Conservation (phyloP, 257 asterid genomes). For the Fraxinus quadrangulata region DNA sequence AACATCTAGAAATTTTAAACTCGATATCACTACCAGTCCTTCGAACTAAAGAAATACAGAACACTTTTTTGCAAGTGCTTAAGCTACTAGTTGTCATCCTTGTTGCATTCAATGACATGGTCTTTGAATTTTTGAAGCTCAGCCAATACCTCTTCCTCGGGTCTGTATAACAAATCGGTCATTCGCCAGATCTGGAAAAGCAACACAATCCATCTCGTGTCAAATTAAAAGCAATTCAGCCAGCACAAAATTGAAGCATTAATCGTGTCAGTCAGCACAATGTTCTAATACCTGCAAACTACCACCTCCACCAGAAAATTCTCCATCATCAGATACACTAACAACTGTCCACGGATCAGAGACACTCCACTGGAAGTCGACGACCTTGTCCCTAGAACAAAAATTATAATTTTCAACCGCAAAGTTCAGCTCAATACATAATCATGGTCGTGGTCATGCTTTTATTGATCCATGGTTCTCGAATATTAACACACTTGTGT, state of each 20-base stretch:
- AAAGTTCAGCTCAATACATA: not conserved
- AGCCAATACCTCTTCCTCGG: conserved; percentile 70
- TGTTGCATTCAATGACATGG: conserved; percentile 77
- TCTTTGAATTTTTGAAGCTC: conserved; percentile 89
- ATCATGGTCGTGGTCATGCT: not conserved
- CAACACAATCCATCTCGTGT: conserved; percentile 2
- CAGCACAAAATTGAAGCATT: not conserved
- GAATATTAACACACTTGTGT: not conserved
- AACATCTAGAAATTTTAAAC: not conserved
- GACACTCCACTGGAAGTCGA: conserved; percentile 92
- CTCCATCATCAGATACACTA: conserved; percentile 42
- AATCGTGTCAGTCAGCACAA: not conserved
- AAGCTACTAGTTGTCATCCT: conserved; percentile 29
- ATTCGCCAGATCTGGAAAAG: conserved; percentile 86
- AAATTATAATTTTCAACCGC: conserved; percentile 12
- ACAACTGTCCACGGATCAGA: conserved; percentile 92
- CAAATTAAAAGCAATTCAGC: conserved; percentile 20
- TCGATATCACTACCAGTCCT: not conserved
- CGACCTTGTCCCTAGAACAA: conserved; percentile 79
- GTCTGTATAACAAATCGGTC: conserved; percentile 84
- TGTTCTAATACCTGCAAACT: conserved; percentile 70
- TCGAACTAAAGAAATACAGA: not conserved
- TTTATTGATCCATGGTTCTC: not conserved
- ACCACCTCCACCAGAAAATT: conserved; percentile 80
- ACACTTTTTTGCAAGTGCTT: not conserved